Percentiles rank a stretch among this genome's conserved stretches.
These are phyloP conservation scores for Xylariomycetidae sp. DNA, from an alignment of 2,329 filamentous ascomycete species.

Conservation along the genomic window DNA sequence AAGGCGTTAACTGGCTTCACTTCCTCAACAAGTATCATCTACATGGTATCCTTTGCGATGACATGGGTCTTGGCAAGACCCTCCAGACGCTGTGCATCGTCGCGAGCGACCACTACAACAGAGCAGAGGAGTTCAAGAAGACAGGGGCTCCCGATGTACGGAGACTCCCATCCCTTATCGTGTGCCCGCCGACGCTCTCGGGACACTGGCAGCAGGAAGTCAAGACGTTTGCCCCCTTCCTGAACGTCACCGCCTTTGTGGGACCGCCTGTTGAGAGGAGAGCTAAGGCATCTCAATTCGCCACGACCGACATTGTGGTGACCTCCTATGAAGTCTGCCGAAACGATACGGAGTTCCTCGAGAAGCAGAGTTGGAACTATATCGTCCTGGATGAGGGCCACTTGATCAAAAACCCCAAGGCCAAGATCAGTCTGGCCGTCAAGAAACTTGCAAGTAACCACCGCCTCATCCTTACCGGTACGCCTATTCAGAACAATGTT, in stretches of 20 bases:
- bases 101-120: conserved; percentile 91
- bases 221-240: conserved; percentile 89
- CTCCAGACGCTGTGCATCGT: conserved; percentile 97
- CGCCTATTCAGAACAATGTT: conserved; percentile 95
- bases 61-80: conserved; percentile 98
- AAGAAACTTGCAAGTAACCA: conserved; percentile 89
- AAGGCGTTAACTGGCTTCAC: conserved; percentile 96
- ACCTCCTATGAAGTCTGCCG: conserved; percentile 98
- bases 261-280: conserved; percentile 78
- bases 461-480: conserved; percentile 90
- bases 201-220: conserved; percentile 99
- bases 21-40: conserved; percentile 98
- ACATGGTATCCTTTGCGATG: conserved; percentile 96
- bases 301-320: conserved; percentile 83
- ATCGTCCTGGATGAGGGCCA: conserved; percentile 96
- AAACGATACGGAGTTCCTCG: conserved; percentile 84
- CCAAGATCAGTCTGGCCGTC: conserved; percentile 89
- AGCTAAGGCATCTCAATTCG: conserved; percentile 62
- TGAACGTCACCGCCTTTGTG: conserved; percentile 84
- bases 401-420: conserved; percentile 96
- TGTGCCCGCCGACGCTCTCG: conserved; percentile 92
- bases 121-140: conserved; percentile 82
- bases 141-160: conserved; percentile 73
- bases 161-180: conserved; percentile 81
- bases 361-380: conserved; percentile 90